Conservation (phyloP, 257 asterid genomes). For the Fraxinus pennsylvanica region DNA sequence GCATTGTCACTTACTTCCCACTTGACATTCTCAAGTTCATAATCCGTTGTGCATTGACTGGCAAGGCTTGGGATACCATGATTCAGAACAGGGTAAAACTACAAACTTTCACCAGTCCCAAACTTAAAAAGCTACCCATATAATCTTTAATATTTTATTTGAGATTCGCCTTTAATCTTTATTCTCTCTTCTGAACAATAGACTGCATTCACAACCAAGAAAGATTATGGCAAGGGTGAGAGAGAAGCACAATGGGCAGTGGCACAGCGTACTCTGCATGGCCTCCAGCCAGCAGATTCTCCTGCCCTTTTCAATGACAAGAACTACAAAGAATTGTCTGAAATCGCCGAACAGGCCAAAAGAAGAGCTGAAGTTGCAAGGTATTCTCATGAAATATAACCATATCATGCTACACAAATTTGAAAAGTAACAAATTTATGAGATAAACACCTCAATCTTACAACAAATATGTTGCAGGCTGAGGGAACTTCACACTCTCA, state of each 20-base stretch:
- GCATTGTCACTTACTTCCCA: constrained; percentile 70
- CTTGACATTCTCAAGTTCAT: constrained; percentile 78
- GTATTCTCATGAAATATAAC: constrained; percentile 28
- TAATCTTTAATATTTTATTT: not conserved
- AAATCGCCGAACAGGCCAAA: constrained; percentile 75
- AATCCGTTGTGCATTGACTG: constrained; percentile 57
- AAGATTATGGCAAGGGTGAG: constrained; percentile 75
- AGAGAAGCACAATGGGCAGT: constrained; percentile 87
- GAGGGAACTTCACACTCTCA: constrained; percentile 78
- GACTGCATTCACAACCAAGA: constrained; percentile 86
- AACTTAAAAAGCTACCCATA: not conserved
- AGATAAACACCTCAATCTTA: constrained; percentile 8
- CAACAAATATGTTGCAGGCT: constrained; percentile 44
- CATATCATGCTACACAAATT: not conserved
- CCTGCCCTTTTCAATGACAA: constrained; percentile 39
- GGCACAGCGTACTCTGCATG: constrained; percentile 83
- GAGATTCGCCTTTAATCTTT: not conserved
- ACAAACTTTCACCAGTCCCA: not conserved
- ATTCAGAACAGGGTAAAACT: constrained; percentile 67
- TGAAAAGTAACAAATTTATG: not conserved
- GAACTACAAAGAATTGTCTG: constrained; percentile 49
- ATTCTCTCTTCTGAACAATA: constrained; percentile 12
- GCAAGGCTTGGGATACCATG: constrained; percentile 80
- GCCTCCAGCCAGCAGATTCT: constrained; percentile 46
- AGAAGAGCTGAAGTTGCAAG: constrained; percentile 83